Percentiles rank a stretch among this genome's conserved stretches.
Conservation (phyloP, 768 basidiomycete genomes). For the Russula griseocarnosa region DNA sequence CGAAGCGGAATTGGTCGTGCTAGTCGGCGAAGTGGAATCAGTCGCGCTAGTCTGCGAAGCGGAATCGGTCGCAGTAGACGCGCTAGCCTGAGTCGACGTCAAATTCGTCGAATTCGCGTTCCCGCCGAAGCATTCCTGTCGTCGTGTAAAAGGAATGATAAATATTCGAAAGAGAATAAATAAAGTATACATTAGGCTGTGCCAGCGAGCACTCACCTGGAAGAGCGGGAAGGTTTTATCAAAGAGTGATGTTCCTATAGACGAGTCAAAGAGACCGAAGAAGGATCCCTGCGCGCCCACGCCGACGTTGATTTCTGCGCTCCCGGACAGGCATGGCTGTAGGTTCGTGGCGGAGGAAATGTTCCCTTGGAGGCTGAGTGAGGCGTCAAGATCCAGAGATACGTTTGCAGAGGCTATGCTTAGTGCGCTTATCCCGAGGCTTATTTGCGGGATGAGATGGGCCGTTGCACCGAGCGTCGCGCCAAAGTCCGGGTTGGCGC, state of each 20-base stretch:
- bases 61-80: no score
- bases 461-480: conserved; percentile 40
- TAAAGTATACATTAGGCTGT: no score
- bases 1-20: no score
- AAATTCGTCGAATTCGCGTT: no score
- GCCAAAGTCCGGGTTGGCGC: background rate
- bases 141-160: background rate
- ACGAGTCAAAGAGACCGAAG: conserved; percentile 2
- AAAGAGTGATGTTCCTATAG: background rate
- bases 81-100: no score
- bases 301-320: background rate
- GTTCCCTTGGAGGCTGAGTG: background rate
- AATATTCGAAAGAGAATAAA: no score
- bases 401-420: background rate
- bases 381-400: conserved; percentile 15
- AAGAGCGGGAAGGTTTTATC: background rate
- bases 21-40: no score
- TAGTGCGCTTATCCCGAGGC: background rate
- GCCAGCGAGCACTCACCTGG: conserved; percentile 4
- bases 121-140: background rate
- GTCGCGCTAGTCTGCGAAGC: no score
- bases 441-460: conserved; percentile 45
- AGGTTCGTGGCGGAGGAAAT: background rate
- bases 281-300: conserved; percentile 4
- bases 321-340: conserved; percentile 10